Conservation (phyloP, 2,329 filamentous ascomycete genomes). For the Penicillium hordei region DNA sequence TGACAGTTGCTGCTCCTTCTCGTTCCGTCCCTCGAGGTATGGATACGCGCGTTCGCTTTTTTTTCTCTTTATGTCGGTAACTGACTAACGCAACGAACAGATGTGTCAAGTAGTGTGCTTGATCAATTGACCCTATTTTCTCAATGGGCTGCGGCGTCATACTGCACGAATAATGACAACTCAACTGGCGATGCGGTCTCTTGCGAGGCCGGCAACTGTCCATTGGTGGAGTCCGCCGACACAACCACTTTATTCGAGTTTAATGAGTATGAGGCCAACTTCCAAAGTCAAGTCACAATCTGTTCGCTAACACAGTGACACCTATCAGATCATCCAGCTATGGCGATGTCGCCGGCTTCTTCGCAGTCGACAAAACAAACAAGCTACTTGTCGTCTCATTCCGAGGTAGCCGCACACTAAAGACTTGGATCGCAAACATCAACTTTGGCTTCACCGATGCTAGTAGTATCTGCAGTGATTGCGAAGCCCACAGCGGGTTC, state of each 20-base stretch:
- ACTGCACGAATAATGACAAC: conserved; percentile 52
- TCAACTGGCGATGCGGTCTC: conserved; percentile 44
- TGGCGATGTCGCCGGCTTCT: conserved; percentile 49
- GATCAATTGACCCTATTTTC: conserved; percentile 49
- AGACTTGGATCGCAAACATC: conserved; percentile 38
- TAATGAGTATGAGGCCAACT: conserved; percentile 43
- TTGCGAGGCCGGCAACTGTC: conserved; percentile 50
- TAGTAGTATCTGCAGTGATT: conserved; percentile 47
- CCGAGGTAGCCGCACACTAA: conserved; percentile 34
- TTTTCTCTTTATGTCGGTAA: neutral
- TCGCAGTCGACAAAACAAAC: conserved; percentile 49
- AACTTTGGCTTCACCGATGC: conserved; percentile 27
- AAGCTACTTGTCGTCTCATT: conserved; percentile 38
- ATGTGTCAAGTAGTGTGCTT: conserved; percentile 43
- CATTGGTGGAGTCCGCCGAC: conserved; percentile 48
- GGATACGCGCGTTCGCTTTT: neutral
- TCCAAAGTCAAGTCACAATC: neutral
- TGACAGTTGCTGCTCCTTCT: conserved; percentile 24
- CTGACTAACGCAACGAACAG: conserved; percentile 19
- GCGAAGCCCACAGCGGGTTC: conserved; percentile 49
- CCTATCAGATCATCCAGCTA: conserved; percentile 20
- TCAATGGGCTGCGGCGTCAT: conserved; percentile 55
- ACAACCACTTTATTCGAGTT: conserved; percentile 52
- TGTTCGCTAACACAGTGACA: neutral
- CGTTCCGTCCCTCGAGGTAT: conserved; percentile 27